A percentile compares a stretch with the other conserved stretches of the same genome.
phyloP scores from a whole-genome alignment of 768 basidiomycete species.

The Chlorophyllum brunneum region DNA sequence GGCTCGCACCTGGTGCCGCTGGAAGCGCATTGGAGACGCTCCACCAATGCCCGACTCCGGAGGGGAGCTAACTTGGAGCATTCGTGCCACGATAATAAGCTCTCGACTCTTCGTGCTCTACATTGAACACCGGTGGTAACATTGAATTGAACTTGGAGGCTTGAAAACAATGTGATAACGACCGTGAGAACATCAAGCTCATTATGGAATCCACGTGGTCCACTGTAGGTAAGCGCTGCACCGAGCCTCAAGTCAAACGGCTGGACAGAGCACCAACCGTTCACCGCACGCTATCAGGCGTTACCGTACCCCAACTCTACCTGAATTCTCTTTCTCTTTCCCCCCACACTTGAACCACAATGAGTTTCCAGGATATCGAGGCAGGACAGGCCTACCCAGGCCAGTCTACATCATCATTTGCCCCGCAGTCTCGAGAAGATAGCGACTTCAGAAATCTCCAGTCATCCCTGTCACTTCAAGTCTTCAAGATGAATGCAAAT shows the following conservation, averaged over 20 bases:
- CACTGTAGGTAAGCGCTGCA: not conserved
- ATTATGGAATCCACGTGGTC: slow-evolving; percentile 1
- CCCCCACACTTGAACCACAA: slow-evolving; percentile 18
- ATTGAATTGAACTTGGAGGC: too few relatives aligned
- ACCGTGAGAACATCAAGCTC: not conserved
- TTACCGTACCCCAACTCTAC: not conserved
- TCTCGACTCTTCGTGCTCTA: too few relatives aligned
- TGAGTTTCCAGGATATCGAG: slow-evolving; percentile 60
- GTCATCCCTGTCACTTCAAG: slow-evolving; percentile 81
- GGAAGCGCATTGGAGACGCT: too few relatives aligned
- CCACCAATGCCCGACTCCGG: too few relatives aligned
- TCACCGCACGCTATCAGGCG: not conserved
- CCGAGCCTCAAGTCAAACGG: not conserved
- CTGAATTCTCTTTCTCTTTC: not conserved
- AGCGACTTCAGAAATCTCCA: slow-evolving; percentile 73
- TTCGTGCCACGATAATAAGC: too few relatives aligned
- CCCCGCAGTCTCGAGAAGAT: slow-evolving; percentile 56
- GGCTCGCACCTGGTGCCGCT: too few relatives aligned
- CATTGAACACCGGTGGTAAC: too few relatives aligned
- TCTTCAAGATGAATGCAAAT: slow-evolving; percentile 99
- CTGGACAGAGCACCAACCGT: not conserved
- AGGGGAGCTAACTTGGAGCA: too few relatives aligned
- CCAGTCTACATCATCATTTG: slow-evolving; percentile 28
- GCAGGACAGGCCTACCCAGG: slow-evolving; percentile 36
- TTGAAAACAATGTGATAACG: too few relatives aligned